Base-by-base conservation (phyloP, 495 filamentous ascomycete species). In the Penicillium bovifimosum region DNA sequence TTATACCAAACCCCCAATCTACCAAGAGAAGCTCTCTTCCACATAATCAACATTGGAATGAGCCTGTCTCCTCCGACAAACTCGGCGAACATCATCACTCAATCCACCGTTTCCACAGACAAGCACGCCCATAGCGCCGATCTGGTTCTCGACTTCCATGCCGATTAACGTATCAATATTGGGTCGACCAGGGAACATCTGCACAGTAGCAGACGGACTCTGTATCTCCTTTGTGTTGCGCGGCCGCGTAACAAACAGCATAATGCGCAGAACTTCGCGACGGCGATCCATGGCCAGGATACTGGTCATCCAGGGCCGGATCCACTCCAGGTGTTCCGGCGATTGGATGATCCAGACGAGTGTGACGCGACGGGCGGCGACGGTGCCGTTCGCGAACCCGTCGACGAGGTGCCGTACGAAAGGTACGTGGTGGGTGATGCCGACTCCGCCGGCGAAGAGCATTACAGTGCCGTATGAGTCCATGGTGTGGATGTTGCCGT, bases 391-490 rank as follows among this genome's bases (percentile, higher is more conserved):
- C 50, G 82, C 80, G 70, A 82, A 88, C 10, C 84, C 86, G 18
- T 82, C 71, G 49, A 96, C 80, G 8, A 97, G 76, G 43, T 90
- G 86, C 27, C 84, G 86, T 31, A 96, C 75, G 63, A 90, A 91
- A n/a, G 88, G 87, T 18, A 97, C 81, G 65, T 93, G 88, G 66
- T 96, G 91, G 0, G 93, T 95, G 71, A 98, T 96, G 47, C 93
- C 93, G 9, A 91, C 86, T 49, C 92, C 89, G 53, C 90, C 93
- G 40, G 91, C 90, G 60, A 96, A 89, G 55, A 98, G 84, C 50
- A 98, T 78, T 34, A 84, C 82, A 35, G 91, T 90, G 40, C 93
- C 91, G 70, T 96, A 97, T 14, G 88, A 95, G 69, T 89, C 81
- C 57, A 96, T 84, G 38, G 80, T 80, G 63, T 95, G 85, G 63